Percentiles rank a stretch among this genome's conserved stretches.
phyloP scores from a whole-genome alignment of 2,329 filamentous ascomycete species.

The Madurella fahalii region DNA sequence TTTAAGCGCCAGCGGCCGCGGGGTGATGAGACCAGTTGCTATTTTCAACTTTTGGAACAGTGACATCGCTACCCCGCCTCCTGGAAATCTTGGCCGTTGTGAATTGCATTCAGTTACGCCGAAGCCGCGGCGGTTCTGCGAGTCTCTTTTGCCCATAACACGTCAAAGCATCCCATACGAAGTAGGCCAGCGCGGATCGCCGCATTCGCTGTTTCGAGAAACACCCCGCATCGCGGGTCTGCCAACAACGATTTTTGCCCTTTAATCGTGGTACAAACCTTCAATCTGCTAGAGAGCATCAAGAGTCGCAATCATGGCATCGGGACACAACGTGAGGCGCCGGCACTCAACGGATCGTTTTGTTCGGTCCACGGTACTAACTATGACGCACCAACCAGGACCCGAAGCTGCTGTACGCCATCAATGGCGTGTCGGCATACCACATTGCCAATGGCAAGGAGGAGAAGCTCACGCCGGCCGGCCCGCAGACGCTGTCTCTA shows the following conservation, averaged over 20 bases:
- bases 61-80: constrained; percentile 15
- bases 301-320: constrained; percentile 34
- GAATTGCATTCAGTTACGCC: background rate
- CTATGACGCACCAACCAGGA: constrained; percentile 39
- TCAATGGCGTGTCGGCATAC: constrained; percentile 85
- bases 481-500: constrained; percentile 85
- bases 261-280: background rate
- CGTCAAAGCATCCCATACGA: background rate
- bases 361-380: background rate
- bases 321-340: constrained; percentile 41
- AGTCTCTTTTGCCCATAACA: background rate
- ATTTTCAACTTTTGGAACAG: constrained; percentile 21
- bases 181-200: background rate
- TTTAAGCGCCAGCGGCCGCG: constrained; percentile 29
- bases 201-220: background rate
- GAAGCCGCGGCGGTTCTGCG: background rate
- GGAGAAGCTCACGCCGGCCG: constrained; percentile 73
- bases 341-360: background rate
- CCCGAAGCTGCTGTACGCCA: constrained; percentile 63
- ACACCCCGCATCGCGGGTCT: background rate
- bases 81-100: constrained; percentile 9
- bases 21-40: constrained; percentile 22
- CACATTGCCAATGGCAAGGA: constrained; percentile 88
- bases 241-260: background rate
- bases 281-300: background rate